Conservation (phyloP, 805 yeast genomes). For the Yarrowia sp. region DNA sequence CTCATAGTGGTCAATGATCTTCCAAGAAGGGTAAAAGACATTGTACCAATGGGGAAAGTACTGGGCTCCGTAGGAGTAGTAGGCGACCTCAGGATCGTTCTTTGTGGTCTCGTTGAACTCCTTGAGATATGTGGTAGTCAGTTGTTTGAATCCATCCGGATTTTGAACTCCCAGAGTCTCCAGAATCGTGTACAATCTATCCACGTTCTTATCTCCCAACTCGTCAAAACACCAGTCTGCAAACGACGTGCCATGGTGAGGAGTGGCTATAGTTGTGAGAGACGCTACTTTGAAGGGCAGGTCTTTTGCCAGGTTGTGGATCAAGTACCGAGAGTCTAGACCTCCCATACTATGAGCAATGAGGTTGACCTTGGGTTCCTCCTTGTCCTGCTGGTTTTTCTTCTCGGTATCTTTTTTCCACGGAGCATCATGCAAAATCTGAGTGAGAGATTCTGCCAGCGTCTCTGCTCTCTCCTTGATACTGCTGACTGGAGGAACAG, state of each 20-base stretch:
- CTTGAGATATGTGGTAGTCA: constrained; percentile 60
- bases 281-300: constrained; percentile 67
- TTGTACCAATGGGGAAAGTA: constrained; percentile 68
- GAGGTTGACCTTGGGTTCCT: constrained; percentile 62
- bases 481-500: constrained; percentile 82
- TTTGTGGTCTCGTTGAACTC: constrained; percentile 61
- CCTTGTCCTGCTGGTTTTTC: constrained; percentile 17
- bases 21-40: constrained; percentile 70
- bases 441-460: constrained; percentile 49
- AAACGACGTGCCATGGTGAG: constrained; percentile 84
- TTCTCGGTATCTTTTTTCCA: constrained; percentile 33
- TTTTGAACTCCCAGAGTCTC: constrained; percentile 45
- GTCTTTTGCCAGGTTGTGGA: constrained; percentile 58
- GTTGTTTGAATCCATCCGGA: constrained; percentile 60
- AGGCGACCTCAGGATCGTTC: constrained; percentile 68
- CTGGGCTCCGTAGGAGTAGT: constrained; percentile 84
- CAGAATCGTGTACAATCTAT: constrained; percentile 40
- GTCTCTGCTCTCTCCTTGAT: constrained; percentile 70
- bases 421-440: constrained; percentile 28
- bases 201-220: constrained; percentile 31
- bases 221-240: constrained; percentile 61
- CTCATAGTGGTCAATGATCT: constrained; percentile 57
- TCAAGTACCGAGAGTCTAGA: constrained; percentile 78
- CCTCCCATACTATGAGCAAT: constrained; percentile 97
- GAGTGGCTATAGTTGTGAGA: constrained; percentile 85